Conservation (phyloP, 2,329 filamentous ascomycete genomes). For the Xenosphaeropsis pyriputrescens region DNA sequence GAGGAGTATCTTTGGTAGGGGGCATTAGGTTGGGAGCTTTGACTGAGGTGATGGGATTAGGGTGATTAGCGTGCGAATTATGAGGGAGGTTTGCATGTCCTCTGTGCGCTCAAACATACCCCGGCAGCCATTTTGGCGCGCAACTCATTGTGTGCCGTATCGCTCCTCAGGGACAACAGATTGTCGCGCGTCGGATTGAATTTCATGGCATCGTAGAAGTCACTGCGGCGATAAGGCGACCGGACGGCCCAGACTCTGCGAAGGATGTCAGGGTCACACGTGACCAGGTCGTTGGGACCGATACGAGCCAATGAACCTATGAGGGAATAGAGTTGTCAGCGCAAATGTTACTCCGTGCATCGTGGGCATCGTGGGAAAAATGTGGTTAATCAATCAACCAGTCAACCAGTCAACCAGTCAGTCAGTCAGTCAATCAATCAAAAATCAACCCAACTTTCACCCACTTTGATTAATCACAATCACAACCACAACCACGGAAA, state of each 20-base stretch:
- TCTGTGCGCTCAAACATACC: slow-evolving; percentile 20
- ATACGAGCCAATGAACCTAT: slow-evolving; percentile 21
- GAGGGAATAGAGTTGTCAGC: not conserved
- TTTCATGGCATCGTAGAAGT: slow-evolving; percentile 32
- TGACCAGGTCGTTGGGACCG: slow-evolving; percentile 24
- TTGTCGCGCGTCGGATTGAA: slow-evolving; percentile 39
- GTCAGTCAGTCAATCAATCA: too few species aligned
- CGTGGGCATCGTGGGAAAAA: too few species aligned
- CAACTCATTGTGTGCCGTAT: slow-evolving; percentile 25
- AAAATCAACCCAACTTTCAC: not conserved
- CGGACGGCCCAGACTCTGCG: slow-evolving; percentile 22
- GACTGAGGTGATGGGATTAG: too few species aligned
- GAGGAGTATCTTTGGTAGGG: too few species aligned
- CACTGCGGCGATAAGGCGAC: slow-evolving; percentile 20
- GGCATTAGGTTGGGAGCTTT: too few species aligned
- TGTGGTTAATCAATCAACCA: too few species aligned
- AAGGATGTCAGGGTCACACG: slow-evolving; percentile 23
- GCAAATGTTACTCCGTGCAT: too few species aligned
- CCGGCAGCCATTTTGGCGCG: slow-evolving; percentile 34
- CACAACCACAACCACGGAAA: too few species aligned
- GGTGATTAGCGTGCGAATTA: too few species aligned
- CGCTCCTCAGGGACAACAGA: slow-evolving; percentile 33
- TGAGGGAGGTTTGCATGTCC: too few species aligned
- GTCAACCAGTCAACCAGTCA: too few species aligned
- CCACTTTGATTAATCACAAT: too few species aligned